Evolutionary conservation across 192 early-diverging fungal species (phyloP).

Genomic region (Backusella psychrophila): DNA sequence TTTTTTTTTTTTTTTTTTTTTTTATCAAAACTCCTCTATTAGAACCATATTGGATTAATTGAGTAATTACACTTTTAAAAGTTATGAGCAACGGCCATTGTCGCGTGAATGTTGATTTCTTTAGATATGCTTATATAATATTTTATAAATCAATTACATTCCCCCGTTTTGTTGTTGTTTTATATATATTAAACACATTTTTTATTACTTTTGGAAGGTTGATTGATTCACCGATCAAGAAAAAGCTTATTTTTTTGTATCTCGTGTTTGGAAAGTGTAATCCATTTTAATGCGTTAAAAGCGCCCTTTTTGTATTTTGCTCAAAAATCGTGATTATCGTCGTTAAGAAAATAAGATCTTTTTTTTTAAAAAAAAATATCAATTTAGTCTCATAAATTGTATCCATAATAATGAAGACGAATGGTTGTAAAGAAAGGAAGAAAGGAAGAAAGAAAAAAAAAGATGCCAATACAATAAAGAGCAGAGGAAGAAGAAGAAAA

Average conservation of each 20-base stretch:
- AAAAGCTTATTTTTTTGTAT: background rate
- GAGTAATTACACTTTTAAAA: background rate
- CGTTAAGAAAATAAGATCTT: too few relatives aligned
- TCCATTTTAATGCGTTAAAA: background rate
- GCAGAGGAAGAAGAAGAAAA: background rate
- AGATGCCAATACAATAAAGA: background rate
- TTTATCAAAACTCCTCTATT: too few relatives aligned
- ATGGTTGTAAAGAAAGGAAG: background rate
- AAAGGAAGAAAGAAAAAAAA: too few relatives aligned
- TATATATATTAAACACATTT: background rate
- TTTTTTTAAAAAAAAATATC: too few relatives aligned
- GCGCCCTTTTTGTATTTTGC: background rate
- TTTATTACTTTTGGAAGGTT: background rate
- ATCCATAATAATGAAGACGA: background rate
- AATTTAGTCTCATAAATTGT: too few relatives aligned
- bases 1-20: too few relatives aligned
- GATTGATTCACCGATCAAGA: background rate
- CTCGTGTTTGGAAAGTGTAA: background rate
- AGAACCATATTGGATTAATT: background rate
- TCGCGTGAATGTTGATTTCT: background rate
- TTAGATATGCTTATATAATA: too few relatives aligned
- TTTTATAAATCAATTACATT: background rate
- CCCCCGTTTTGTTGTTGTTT: background rate
- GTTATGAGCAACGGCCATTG: background rate
- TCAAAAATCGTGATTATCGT: background rate